Conservation (phyloP, 768 basidiomycete species). For the Suillus lakei region DNA sequence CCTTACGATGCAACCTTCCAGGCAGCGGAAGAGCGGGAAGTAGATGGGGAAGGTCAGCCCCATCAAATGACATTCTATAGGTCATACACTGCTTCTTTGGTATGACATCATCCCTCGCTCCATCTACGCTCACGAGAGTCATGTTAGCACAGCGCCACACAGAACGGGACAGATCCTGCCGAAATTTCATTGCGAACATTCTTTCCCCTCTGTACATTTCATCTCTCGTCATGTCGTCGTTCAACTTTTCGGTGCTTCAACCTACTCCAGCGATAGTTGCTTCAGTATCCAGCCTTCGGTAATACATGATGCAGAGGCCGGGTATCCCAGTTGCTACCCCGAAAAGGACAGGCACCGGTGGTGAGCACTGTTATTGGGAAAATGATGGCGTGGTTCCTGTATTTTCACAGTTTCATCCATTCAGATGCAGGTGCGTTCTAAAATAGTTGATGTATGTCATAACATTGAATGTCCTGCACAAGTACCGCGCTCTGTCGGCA, state of each 20-base stretch:
- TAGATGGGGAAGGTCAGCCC: conserved; percentile 39
- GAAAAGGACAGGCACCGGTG: background rate
- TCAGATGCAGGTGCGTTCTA: conserved; percentile 43
- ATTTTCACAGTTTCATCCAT: conserved; percentile 57
- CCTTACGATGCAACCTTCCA: conserved; percentile 54
- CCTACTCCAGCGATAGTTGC: conserved; percentile 41
- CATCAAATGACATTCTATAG: conserved; percentile 46
- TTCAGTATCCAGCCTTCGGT: conserved; percentile 3
- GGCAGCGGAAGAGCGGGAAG: conserved; percentile 48
- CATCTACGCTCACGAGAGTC: background rate
- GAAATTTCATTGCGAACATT: conserved; percentile 5
- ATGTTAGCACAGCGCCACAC: conserved; percentile 9
- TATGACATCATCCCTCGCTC: conserved; percentile 17
- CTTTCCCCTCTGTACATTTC: conserved; percentile 29
- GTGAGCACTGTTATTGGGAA: conserved; percentile 38
- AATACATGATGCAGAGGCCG: conserved; percentile 5
- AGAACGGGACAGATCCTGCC: background rate
- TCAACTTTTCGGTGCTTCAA: conserved; percentile 42
- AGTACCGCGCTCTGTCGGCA: conserved; percentile 16
- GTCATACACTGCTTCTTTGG: conserved; percentile 46
- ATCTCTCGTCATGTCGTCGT: conserved; percentile 39
- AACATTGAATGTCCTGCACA: background rate
- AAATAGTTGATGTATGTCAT: background rate
- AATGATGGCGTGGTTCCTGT: conserved; percentile 57
- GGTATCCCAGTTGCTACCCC: background rate